Conservation (phyloP, 768 basidiomycete genomes). For the Leccinellum luteum region DNA sequence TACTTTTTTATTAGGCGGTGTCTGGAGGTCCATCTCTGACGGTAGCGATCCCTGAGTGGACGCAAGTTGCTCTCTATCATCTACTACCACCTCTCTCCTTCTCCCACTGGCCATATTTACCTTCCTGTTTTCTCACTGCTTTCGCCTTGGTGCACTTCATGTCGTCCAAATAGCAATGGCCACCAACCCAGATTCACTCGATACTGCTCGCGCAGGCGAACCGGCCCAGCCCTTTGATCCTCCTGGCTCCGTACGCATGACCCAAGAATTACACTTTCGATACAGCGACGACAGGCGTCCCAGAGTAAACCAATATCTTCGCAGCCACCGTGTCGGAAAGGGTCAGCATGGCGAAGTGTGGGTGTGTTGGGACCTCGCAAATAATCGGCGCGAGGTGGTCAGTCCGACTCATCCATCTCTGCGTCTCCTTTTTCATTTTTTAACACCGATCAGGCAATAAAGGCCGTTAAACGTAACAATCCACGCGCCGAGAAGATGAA, state of each 20-base stretch:
- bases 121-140: constrained; percentile 9
- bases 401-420: constrained; percentile 23
- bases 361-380: constrained; percentile 56
- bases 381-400: constrained; percentile 48
- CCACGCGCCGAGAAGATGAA: constrained; percentile 66
- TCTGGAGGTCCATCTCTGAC: constrained; percentile 22
- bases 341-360: constrained; percentile 93
- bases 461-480: constrained; percentile 70
- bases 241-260: constrained; percentile 48
- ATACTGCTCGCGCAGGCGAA: constrained; percentile 35
- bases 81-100: constrained; percentile 16
- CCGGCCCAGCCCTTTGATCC: constrained; percentile 37
- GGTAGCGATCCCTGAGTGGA: constrained; percentile 15
- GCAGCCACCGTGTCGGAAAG: constrained; percentile 72
- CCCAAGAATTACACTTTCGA: constrained; percentile 41
- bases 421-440: constrained; percentile 6
- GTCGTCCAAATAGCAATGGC: constrained; percentile 27
- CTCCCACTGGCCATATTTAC: constrained; percentile 11
- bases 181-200: constrained; percentile 23
- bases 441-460: constrained; percentile 62
- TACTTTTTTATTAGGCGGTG: constrained; percentile 26
- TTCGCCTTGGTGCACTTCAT: constrained; percentile 21
- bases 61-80: constrained; percentile 14
- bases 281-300: constrained; percentile 39
- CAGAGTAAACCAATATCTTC: constrained; percentile 85